Evolutionary conservation across 2,329 filamentous ascomycete genomes (phyloP).

Genomic region (Fragosphaeria purpurea): DNA sequence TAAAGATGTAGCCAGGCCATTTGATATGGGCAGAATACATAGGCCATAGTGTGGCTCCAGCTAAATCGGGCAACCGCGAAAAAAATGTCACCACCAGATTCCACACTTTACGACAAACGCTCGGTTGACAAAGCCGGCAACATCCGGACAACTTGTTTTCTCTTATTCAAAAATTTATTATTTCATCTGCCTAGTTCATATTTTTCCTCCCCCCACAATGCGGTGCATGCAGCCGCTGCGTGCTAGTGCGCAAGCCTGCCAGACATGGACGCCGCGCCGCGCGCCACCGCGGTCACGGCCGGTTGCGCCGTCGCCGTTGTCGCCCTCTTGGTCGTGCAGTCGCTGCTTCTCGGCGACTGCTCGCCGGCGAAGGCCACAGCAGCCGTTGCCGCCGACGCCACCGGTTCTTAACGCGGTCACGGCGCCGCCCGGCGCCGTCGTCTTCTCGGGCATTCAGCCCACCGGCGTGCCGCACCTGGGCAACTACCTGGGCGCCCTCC

Average conservation of each 20-base stretch:
- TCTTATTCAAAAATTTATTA: too few relatives aligned
- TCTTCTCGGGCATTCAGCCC: slow-evolving; percentile 96
- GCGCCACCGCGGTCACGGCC: too few relatives aligned
- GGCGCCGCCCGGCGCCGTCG: slow-evolving; percentile 28
- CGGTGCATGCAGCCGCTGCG: neutral
- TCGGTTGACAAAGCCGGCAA: too few relatives aligned
- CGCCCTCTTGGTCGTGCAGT: neutral
- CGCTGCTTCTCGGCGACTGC: slow-evolving; percentile 8
- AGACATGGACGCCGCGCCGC: neutral
- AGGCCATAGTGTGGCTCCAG: too few relatives aligned
- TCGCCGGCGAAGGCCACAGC: neutral
- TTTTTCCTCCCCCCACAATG: neutral
- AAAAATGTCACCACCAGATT: neutral
- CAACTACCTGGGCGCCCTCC: slow-evolving; percentile 86
- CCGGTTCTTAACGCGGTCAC: neutral
- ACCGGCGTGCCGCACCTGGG: slow-evolving; percentile 90
- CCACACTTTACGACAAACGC: neutral
- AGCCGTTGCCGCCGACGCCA: neutral
- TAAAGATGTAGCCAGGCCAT: too few relatives aligned
- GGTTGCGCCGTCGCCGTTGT: neutral
- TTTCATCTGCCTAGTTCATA: too few relatives aligned
- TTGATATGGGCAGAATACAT: too few relatives aligned
- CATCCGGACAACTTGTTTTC: too few relatives aligned
- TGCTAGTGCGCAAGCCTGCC: neutral
- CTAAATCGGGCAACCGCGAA: neutral